These are phyloP conservation scores for Clonostachys rhizophaga DNA, from an alignment of 2,329 filamentous ascomycete species.

Conservation along the genomic window DNA sequence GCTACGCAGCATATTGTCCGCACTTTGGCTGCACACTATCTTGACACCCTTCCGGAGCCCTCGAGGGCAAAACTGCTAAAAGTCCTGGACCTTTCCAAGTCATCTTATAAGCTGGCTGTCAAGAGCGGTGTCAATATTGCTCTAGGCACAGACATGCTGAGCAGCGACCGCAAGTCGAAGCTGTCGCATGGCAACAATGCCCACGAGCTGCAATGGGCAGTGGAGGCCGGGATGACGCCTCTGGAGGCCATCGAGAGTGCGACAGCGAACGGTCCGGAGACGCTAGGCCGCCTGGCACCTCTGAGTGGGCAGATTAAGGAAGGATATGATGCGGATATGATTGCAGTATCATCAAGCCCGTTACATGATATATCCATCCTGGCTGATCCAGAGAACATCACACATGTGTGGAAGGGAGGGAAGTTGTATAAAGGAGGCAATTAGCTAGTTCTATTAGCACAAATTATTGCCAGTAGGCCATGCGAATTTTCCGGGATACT, in stretches of 20 bases:
- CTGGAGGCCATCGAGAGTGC: constrained; percentile 43
- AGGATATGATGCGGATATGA: constrained; percentile 42
- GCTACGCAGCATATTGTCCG: constrained; percentile 37
- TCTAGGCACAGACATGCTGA: constrained; percentile 38
- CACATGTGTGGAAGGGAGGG: constrained; percentile 41
- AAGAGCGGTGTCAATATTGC: constrained; percentile 37
- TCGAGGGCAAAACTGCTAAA: constrained; percentile 30
- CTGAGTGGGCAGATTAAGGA: constrained; percentile 34
- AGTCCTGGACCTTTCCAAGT: constrained; percentile 24
- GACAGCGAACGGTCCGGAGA: constrained; percentile 38
- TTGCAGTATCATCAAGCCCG: constrained; percentile 35
- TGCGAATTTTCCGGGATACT: too few species aligned
- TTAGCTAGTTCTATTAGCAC: too few species aligned
- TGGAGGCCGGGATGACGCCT: constrained; percentile 39
- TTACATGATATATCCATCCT: constrained; percentile 36
- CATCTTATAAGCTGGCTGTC: constrained; percentile 34
- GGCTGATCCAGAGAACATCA: constrained; percentile 28
- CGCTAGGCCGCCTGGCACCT: constrained; percentile 36
- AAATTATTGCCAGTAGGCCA: too few species aligned
- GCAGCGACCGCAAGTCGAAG: constrained; percentile 20
- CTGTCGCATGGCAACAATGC: constrained; percentile 34
- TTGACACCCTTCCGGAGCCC: constrained; percentile 19
- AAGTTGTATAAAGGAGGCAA: constrained; percentile 25
- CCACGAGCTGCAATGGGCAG: constrained; percentile 36
- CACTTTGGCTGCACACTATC: constrained; percentile 21